Evolutionary conservation across 257 asterid species (phyloP).

Genomic region (Solanum chiquidenum): DNA sequence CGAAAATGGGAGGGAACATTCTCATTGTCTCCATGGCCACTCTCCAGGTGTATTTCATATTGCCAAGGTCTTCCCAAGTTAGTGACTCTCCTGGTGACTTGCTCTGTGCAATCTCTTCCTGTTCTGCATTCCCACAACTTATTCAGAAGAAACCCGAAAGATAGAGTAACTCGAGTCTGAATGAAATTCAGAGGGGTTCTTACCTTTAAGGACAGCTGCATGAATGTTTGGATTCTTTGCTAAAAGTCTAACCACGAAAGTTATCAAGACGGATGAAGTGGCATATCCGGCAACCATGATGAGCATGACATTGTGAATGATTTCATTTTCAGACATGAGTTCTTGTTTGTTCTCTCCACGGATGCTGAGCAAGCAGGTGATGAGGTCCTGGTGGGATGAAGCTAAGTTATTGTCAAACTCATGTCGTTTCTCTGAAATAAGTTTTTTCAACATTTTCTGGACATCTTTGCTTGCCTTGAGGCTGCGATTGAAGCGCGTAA

Average conservation of each 20-base stretch:
- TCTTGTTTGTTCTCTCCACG: constrained; percentile 21
- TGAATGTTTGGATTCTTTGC: constrained; percentile 33
- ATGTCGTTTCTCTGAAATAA: constrained; percentile 31
- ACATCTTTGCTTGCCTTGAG: constrained; percentile 49
- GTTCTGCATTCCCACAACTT: constrained; percentile 22
- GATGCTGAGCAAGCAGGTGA: constrained; percentile 53
- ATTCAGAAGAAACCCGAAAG: not conserved
- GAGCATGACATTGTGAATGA: constrained; percentile 45
- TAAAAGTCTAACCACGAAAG: constrained; percentile 36
- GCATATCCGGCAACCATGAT: constrained; percentile 66
- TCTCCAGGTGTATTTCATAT: constrained; percentile 71
- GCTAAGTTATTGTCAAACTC: constrained; percentile 30
- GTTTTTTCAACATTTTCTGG: constrained; percentile 33
- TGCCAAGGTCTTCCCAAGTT: constrained; percentile 66
- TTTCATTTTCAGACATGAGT: constrained; percentile 43
- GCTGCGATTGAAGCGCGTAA: constrained; percentile 51
- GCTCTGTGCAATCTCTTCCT: constrained; percentile 40
- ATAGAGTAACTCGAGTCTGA: not conserved
- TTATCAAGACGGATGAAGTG: constrained; percentile 46
- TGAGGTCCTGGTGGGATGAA: constrained; percentile 45
- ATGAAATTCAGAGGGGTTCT: not conserved
- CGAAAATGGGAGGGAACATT: constrained; percentile 43
- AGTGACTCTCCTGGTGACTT: constrained; percentile 21
- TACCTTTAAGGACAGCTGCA: constrained; percentile 51
- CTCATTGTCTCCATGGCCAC: constrained; percentile 66